Percentiles rank a stretch among this genome's conserved stretches.
These are phyloP conservation scores for Aspergillus quadrilineatus DNA, from an alignment of 2,329 filamentous ascomycete genomes.

Conservation along the genomic window DNA sequence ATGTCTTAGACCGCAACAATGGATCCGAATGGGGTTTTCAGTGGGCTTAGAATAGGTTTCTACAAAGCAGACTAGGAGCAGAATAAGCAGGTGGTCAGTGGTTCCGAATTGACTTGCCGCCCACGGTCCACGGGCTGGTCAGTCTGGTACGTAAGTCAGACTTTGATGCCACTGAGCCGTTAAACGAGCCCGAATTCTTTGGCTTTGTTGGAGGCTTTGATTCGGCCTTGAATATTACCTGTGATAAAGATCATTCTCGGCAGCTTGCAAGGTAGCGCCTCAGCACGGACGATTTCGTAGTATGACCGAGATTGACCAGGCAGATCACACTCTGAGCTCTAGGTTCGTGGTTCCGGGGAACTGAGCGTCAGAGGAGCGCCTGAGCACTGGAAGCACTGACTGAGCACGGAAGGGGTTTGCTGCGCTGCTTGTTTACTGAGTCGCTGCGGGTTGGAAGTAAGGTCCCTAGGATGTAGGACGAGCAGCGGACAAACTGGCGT, in stretches of 20 bases:
- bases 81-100: not conserved
- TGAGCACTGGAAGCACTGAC: not conserved
- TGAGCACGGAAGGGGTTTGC: not conserved
- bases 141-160: not conserved
- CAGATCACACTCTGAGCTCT: not conserved
- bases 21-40: not conserved
- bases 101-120: not conserved
- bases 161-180: conserved; percentile 1
- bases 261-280: not conserved
- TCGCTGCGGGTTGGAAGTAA: conserved; percentile 1
- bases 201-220: not conserved
- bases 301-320: conserved; percentile 8
- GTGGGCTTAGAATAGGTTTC: not conserved
- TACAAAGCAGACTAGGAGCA: no score
- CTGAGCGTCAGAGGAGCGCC: no score
- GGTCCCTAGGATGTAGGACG: not conserved
- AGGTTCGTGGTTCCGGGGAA: not conserved
- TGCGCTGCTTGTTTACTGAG: not conserved
- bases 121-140: not conserved
- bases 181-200: conserved; percentile 1
- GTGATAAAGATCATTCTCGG: not conserved
- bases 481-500: not conserved
- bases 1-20: not conserved
- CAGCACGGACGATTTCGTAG: not conserved
- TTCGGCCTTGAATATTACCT: not conserved